These are phyloP conservation scores for Colletotrichum agaves DNA, from an alignment of 2,329 filamentous ascomycete genomes.

Conservation along the genomic window DNA sequence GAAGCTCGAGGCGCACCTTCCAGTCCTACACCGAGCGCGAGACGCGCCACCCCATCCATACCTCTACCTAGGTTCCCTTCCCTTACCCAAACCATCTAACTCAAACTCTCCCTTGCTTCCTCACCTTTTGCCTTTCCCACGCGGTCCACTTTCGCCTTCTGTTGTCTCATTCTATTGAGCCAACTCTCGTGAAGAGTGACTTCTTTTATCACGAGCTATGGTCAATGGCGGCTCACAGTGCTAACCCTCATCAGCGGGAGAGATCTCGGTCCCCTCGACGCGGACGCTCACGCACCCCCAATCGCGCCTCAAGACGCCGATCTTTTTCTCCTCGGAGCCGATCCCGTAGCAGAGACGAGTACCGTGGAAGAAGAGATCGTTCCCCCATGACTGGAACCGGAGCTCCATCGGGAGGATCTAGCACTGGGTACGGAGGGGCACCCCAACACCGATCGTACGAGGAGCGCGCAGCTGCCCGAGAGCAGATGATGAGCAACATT, in stretches of 20 bases:
- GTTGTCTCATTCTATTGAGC: not conserved
- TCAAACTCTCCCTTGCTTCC: not conserved
- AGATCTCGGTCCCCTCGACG: conserved; percentile 82
- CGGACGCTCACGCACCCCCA: conserved; percentile 85
- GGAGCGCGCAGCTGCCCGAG: conserved; percentile 83
- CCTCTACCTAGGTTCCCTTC: conserved; percentile 29
- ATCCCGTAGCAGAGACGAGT: conserved; percentile 81
- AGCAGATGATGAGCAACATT: conserved; percentile 95
- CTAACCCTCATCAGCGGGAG: conserved; percentile 73
- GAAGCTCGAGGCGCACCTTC: not conserved
- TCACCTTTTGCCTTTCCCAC: not conserved
- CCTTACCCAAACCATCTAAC: not conserved
- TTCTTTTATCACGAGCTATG: not conserved
- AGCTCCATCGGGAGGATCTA: conserved; percentile 75
- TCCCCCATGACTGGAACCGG: conserved; percentile 87
- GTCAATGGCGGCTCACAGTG: conserved; percentile 34
- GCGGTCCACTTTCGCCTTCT: not conserved
- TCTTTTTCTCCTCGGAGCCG: conserved; percentile 84
- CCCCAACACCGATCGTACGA: conserved; percentile 78
- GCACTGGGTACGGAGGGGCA: conserved; percentile 71
- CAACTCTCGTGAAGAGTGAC: not conserved
- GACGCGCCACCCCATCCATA: conserved; percentile 5
- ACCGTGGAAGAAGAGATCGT: conserved; percentile 78
- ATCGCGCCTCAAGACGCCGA: conserved; percentile 74
- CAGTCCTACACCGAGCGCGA: not conserved